These are phyloP conservation scores for Nakazawaea ambrosiae DNA, from an alignment of 805 yeast species.

Conservation along the genomic window DNA sequence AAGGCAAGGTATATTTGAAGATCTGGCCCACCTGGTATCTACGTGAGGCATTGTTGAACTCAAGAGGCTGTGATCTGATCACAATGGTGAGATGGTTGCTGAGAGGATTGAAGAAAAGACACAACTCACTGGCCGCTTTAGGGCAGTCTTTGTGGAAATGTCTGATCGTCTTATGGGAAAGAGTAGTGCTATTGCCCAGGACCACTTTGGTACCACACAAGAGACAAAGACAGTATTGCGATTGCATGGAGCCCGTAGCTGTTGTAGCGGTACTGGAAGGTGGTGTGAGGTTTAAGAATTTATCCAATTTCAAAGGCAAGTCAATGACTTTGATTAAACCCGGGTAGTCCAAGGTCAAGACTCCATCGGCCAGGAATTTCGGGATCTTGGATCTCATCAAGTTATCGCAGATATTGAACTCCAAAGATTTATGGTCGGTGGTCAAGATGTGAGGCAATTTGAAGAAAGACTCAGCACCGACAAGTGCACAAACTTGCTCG, in stretches of 20 bases:
- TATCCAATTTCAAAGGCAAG: constrained; percentile 39
- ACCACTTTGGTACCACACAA: constrained; percentile 35
- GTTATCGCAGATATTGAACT: constrained; percentile 19
- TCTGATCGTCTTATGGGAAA: constrained; percentile 20
- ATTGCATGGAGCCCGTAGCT: constrained; percentile 10
- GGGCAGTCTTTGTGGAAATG: constrained; percentile 24
- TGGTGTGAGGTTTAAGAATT: constrained; percentile 14
- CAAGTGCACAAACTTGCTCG: background rate
- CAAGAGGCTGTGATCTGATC: constrained; percentile 20
- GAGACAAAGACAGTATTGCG: constrained; percentile 37
- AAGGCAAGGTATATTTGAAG: constrained; percentile 25
- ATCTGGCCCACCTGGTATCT: too few species aligned
- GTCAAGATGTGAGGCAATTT: constrained; percentile 13
- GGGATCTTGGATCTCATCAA: constrained; percentile 23
- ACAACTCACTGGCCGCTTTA: constrained; percentile 18
- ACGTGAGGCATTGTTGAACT: constrained; percentile 15
- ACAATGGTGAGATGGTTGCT: constrained; percentile 20
- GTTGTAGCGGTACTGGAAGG: background rate
- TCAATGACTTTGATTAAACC: constrained; percentile 46
- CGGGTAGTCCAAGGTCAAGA: constrained; percentile 38
- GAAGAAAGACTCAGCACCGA: background rate
- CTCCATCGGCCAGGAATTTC: constrained; percentile 18
- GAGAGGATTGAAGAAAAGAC: constrained; percentile 13
- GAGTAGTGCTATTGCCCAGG: constrained; percentile 16
- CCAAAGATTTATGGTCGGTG: too few species aligned